Evolutionary conservation across 2,329 filamentous ascomycete genomes (phyloP).

Genomic region (Penicillium freii): DNA sequence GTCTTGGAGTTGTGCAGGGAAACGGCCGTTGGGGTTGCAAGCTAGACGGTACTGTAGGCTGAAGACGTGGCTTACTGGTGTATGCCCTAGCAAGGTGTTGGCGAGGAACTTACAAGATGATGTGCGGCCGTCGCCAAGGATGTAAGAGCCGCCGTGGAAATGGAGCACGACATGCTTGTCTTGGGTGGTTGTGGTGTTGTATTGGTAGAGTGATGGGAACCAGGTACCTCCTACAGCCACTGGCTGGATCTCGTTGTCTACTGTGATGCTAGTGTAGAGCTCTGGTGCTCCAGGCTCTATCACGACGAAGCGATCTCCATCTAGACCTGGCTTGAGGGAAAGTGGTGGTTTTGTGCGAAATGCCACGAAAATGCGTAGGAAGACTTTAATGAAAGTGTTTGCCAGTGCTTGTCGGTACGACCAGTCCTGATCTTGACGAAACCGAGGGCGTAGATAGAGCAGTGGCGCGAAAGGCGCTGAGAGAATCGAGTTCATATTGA

Average conservation of each 20-base stretch:
- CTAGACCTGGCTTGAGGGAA: constrained; percentile 10
- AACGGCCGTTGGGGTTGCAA: constrained; percentile 14
- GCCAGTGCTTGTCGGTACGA: constrained; percentile 14
- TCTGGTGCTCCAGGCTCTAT: constrained; percentile 9
- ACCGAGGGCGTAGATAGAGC: constrained; percentile 1
- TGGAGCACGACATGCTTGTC: constrained; percentile 13
- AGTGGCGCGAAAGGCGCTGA: constrained; percentile 1
- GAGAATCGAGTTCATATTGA: constrained; percentile 3
- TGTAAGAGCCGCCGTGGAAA: constrained; percentile 17
- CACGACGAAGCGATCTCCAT: constrained; percentile 12
- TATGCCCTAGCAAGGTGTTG: constrained; percentile 7
- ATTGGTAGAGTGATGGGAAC: constrained; percentile 12
- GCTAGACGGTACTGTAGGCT: constrained; percentile 19
- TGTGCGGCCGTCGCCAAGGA: constrained; percentile 12
- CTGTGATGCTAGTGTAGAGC: constrained; percentile 5
- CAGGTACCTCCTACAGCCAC: constrained; percentile 13
- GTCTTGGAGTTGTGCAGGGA: constrained; percentile 25
- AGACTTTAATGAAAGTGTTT: constrained; percentile 7
- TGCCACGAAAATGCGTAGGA: constrained; percentile 7
- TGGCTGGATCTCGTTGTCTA: constrained; percentile 10
- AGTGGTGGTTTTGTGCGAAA: constrained; percentile 13
- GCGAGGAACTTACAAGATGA: constrained; percentile 10
- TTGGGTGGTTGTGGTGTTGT: constrained; percentile 4
- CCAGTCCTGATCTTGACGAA: constrained; percentile 13
- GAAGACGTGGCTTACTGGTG: constrained; percentile 8